phyloP scores from a whole-genome alignment of 371 early-diverging fungal species.

The Fennellomyces sp. region DNA sequence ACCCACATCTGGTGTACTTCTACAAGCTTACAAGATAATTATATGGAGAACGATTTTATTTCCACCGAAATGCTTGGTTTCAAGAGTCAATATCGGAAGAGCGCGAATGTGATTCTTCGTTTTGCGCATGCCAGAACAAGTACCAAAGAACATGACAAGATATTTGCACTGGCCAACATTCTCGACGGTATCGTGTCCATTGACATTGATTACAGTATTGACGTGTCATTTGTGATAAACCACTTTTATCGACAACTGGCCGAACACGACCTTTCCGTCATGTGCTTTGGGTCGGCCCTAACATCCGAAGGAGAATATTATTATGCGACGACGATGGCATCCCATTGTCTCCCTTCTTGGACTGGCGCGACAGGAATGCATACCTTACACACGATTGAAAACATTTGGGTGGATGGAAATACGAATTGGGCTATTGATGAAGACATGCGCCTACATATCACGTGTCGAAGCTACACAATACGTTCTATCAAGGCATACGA shows the following conservation, averaged over 20 bases:
- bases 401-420: neutral
- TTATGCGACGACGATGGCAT: no score
- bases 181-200: neutral
- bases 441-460: no score
- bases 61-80: neutral
- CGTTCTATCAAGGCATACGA: no score
- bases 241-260: neutral
- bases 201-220: neutral
- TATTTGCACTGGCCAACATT: neutral
- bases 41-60: no score
- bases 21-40: no score
- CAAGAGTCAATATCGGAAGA: neutral
- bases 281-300: neutral
- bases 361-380: neutral
- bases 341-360: neutral
- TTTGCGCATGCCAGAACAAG: neutral
- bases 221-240: neutral
- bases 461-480: no score
- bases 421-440: neutral
- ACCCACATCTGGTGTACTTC: no score
- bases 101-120: neutral
- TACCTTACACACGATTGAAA: neutral
- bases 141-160: neutral
- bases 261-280: neutral
- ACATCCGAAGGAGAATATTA: no score